Evolutionary conservation across 495 filamentous ascomycete species (phyloP).

Genomic region (Apiosordaria backusii): DNA sequence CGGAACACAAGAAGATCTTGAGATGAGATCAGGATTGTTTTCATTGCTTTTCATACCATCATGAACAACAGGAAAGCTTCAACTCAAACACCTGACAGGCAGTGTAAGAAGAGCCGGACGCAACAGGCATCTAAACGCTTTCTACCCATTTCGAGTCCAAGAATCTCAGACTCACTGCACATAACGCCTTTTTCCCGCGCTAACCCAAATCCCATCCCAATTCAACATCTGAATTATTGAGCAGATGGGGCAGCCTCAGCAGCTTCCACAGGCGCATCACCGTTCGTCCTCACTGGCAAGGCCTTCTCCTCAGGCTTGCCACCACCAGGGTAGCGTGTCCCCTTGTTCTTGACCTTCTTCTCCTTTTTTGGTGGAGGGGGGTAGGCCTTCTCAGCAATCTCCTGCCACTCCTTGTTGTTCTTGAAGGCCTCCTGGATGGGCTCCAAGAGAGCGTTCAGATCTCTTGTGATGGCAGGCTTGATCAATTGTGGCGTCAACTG

Average conservation of each 20-base stretch:
- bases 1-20: background rate
- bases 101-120: background rate
- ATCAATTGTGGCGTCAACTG: constrained; percentile 81
- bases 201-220: background rate
- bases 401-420: constrained; percentile 73
- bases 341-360: constrained; percentile 57
- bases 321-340: constrained; percentile 51
- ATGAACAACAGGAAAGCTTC: background rate
- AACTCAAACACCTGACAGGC: background rate
- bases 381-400: constrained; percentile 65
- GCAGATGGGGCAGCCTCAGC: constrained; percentile 4
- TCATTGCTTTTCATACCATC: background rate
- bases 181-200: background rate
- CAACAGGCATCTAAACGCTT: background rate
- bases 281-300: constrained; percentile 14
- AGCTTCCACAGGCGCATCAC: constrained; percentile 2
- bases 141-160: background rate
- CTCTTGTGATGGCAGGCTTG: constrained; percentile 70
- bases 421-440: constrained; percentile 73
- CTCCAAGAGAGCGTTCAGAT: constrained; percentile 64
- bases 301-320: constrained; percentile 11
- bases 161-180: background rate
- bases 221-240: background rate
- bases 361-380: constrained; percentile 25
- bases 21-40: background rate